Percentiles rank a stretch among this genome's conserved stretches.
These are phyloP conservation scores for Lippia alba DNA, from an alignment of 305 asterid genomes.

Conservation along the genomic window DNA sequence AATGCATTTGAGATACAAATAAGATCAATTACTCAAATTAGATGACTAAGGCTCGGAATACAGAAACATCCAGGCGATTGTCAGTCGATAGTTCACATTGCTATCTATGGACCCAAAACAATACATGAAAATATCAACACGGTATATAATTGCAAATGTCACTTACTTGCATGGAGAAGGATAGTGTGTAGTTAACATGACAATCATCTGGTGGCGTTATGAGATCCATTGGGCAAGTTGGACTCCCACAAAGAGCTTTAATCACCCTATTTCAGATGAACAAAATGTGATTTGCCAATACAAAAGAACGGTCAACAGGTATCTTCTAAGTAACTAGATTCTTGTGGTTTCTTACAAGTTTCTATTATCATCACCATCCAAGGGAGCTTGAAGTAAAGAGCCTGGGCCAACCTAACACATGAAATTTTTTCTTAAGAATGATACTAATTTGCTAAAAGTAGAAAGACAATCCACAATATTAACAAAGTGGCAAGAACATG, in stretches of 20 bases:
- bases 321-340: slow-evolving; percentile 25
- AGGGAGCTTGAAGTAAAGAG: slow-evolving; percentile 95
- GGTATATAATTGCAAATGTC: slow-evolving; percentile 30
- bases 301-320: slow-evolving; percentile 23
- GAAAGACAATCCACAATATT: slow-evolving; percentile 32
- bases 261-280: slow-evolving; percentile 68
- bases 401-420: slow-evolving; percentile 87
- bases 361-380: slow-evolving; percentile 78
- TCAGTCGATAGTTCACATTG: not conserved
- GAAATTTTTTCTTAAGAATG: slow-evolving; percentile 31
- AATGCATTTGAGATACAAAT: too few species aligned
- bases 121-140: slow-evolving; percentile 17
- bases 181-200: slow-evolving; percentile 90
- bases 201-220: slow-evolving; percentile 97
- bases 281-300: slow-evolving; percentile 35
- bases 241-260: slow-evolving; percentile 79
- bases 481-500: slow-evolving; percentile 21
- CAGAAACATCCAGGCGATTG: too few species aligned
- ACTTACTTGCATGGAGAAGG: slow-evolving; percentile 94
- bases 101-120: not conserved
- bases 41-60: too few species aligned
- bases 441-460: slow-evolving; percentile 23
- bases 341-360: slow-evolving; percentile 58
- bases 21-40: too few species aligned
- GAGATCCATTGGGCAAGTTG: slow-evolving; percentile 88